Base-by-base conservation (phyloP, 2,329 filamentous ascomycete genomes). In the Colletotrichum shisoi region DNA sequence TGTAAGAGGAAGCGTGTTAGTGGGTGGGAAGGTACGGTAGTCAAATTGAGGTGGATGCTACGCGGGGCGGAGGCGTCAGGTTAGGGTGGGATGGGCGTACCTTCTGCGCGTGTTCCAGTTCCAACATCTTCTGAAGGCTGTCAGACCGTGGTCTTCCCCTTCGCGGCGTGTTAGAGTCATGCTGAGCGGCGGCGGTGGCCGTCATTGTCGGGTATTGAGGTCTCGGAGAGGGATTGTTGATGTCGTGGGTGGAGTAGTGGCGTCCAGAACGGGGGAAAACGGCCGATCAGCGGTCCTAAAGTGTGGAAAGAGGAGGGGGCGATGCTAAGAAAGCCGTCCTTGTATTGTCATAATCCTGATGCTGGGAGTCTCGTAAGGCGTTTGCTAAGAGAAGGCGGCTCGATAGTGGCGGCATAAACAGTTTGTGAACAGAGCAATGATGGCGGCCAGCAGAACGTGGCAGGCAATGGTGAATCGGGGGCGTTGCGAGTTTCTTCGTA, bases 111-210 rank as follows among this genome's bases (percentile, higher is more conserved):
- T 83, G 85, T 73, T 88, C 86, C 58, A 88, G 76, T 71, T 87
- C 84, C 56, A 88, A 79, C 85, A 88, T 87, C 67, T 79, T 81
- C 74, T 86, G 81, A 70, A 88, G 82, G 74, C 82, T 86, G 56
- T 65, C 62, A 64, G 65, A 64, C 49, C 62, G 37, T n/a, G 34
- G n/a, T 3, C 51, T 64, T 19, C 40, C 44, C 40, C 44, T 48
- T 9, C 27, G 52, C 24, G 53, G 58, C 34, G 60, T 42, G 15
- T 40, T 51, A 51, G 58, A 46, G 7, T 57, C 59, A 37, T 40
- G 53, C 46, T 46, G 49, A 59, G 49, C 40, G 31, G 58, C 40
- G 24, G 58, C 51, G 17, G 54, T 58, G 12, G 62, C 19, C 12
- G 62, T 54, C 68, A 70, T 70, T 52, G 15, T 60, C 31, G 44